Evolutionary conservation across 1,284 basidiomycete species (phyloP).

Genomic region (Leucoagaricus sp.): DNA sequence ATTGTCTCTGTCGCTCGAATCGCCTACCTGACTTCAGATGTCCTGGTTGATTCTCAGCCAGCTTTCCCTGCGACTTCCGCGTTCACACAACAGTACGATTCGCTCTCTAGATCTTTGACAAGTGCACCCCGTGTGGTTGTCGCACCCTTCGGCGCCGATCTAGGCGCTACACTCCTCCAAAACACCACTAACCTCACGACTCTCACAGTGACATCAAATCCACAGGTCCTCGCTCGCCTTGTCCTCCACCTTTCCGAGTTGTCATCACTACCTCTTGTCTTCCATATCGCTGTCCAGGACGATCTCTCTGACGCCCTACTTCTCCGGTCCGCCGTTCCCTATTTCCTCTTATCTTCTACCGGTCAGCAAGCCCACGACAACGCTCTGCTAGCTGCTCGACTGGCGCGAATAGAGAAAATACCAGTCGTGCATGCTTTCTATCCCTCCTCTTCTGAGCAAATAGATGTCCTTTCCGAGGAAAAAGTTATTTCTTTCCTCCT

Average conservation of each 20-base stretch:
- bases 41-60: constrained; percentile 59
- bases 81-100: constrained; percentile 36
- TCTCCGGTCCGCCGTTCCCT: constrained; percentile 58
- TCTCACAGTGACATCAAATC: constrained; percentile 46
- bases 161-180: constrained; percentile 53
- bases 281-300: constrained; percentile 55
- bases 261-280: constrained; percentile 51
- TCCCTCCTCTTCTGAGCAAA: constrained; percentile 29
- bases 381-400: constrained; percentile 60
- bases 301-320: constrained; percentile 61
- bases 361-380: constrained; percentile 73
- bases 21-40: constrained; percentile 68
- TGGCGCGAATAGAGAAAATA: constrained; percentile 39
- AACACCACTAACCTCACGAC: constrained; percentile 50
- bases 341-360: constrained; percentile 63
- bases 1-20: constrained; percentile 59
- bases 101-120: constrained; percentile 30
- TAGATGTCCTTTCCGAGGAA: constrained; percentile 60
- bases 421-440: constrained; percentile 86
- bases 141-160: constrained; percentile 62
- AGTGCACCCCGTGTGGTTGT: constrained; percentile 41
- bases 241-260: constrained; percentile 61
- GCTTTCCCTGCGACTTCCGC: constrained; percentile 33
- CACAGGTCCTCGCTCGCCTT: constrained; percentile 51
- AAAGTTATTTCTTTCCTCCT: constrained; percentile 60